Base-by-base conservation (phyloP, 176 grass and related monocot genomes). In the Saccharum officinarum region DNA sequence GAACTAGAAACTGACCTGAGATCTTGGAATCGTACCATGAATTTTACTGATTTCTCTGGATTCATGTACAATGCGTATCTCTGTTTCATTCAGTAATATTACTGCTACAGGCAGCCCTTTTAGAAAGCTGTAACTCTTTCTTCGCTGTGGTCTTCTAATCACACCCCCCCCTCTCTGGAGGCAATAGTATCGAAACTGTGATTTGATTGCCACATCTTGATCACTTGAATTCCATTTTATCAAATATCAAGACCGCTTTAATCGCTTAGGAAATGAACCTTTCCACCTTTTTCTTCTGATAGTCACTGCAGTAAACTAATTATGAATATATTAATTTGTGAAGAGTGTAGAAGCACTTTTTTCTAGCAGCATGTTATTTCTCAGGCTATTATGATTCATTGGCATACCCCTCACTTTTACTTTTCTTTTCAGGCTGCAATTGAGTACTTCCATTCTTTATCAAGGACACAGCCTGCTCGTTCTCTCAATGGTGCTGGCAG, bases 401-500 rank as follows among this genome's bases (percentile, higher is more conserved):
- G 39, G 5, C 31, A 75, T 63, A 14, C 18, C 39, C 26, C 61
- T 76, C 26, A 85, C 73, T 66, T 86, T 34, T 54, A 39, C 16
- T 16, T 8, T 60, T 69, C 45, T 79, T 65, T 39, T 41, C 82
- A 86, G 91, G 83, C 45, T 50, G 80, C 66, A 5, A 57, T 86
- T 34, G 89, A 87, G 71, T 83, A 88, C 69, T 30, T 83, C 36
- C 70, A 81, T 77, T 86, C 75, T 69, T 44, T 91, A 82, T 86
- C 78, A 61, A 90, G 50, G 75, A 73, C 69, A 76, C 89, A 82
- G 20, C 60, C 82, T 79, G 47, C 84, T 89, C 69, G 50, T 88
- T 75, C 76, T 80, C 84, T 91, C 75, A 82, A 74, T 61, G 77
- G 80, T 71, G 66, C 69, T 6, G 65, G 49, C 61, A 93, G 77